A percentile compares a stretch with the other conserved stretches of the same genome.
Evolutionary conservation across 768 basidiomycete species (phyloP).

Genomic region (Leccinum broughii): DNA sequence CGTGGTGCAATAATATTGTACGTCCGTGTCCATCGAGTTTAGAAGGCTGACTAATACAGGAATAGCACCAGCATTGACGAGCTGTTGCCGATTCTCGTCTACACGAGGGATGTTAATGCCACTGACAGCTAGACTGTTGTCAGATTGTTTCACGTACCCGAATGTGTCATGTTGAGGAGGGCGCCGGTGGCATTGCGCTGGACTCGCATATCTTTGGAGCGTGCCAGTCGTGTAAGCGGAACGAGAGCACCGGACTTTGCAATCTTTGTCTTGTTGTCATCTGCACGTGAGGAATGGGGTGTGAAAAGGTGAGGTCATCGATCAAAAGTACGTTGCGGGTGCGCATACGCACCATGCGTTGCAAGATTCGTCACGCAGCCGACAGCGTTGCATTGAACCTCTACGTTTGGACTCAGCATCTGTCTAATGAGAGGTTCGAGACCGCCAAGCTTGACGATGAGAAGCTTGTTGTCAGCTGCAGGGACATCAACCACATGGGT

Average conservation of each 20-base stretch:
- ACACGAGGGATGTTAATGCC: constrained; percentile 5
- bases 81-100: constrained; percentile 99
- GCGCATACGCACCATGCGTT: constrained; percentile 76
- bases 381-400: constrained; percentile 99
- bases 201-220: constrained; percentile 99
- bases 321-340: constrained; percentile 4
- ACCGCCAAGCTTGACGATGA: constrained; percentile 97
- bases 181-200: constrained; percentile 99
- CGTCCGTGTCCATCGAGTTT: constrained; percentile 97
- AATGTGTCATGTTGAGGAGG: constrained; percentile 98
- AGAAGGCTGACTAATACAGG: constrained; percentile 94
- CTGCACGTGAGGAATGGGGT: constrained; percentile 41
- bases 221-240: constrained; percentile 91
- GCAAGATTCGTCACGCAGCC: constrained; percentile 99
- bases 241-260: constrained; percentile 99
- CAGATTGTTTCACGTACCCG: constrained; percentile 53
- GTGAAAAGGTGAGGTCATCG: background rate
- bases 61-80: constrained; percentile 97
- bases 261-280: constrained; percentile 99
- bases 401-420: constrained; percentile 98
- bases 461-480: constrained; percentile 95
- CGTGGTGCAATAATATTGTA: constrained; percentile 99
- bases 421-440: constrained; percentile 97
- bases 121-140: constrained; percentile 1
- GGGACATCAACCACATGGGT: constrained; percentile 11